Conservation (phyloP, 257 asterid genomes). For the Ocimum tenuiflorum region DNA sequence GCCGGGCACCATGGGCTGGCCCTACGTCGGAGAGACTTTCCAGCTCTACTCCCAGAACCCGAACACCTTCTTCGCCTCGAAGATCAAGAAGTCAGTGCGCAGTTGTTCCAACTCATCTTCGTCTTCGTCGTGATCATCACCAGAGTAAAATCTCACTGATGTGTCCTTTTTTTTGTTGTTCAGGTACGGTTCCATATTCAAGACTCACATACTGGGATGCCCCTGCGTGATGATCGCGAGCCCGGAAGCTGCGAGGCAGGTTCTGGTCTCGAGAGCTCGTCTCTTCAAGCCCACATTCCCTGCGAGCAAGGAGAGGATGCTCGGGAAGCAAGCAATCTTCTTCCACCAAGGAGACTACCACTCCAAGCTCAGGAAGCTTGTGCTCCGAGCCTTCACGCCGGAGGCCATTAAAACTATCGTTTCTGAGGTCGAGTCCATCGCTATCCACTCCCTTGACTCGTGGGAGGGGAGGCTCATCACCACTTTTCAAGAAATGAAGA, state of each 20-base stretch:
- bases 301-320: slow-evolving; percentile 70
- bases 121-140: not conserved
- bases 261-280: slow-evolving; percentile 57
- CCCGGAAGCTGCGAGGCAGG: slow-evolving; percentile 65
- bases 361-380: slow-evolving; percentile 54
- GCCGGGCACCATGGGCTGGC: slow-evolving; percentile 85
- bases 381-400: slow-evolving; percentile 65
- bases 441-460: slow-evolving; percentile 32
- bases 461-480: slow-evolving; percentile 56
- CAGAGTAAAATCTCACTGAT: too few species aligned
- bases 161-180: not conserved
- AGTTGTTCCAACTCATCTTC: too few species aligned
- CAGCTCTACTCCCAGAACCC: slow-evolving; percentile 74
- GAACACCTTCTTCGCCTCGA: slow-evolving; percentile 61
- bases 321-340: slow-evolving; percentile 73
- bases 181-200: slow-evolving; percentile 79
- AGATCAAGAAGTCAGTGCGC: slow-evolving; percentile 71
- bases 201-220: slow-evolving; percentile 67
- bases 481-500: slow-evolving; percentile 76
- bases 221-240: slow-evolving; percentile 71
- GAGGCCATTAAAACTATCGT: slow-evolving; percentile 51
- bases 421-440: slow-evolving; percentile 43
- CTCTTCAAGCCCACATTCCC: slow-evolving; percentile 83
- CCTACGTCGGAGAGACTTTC: slow-evolving; percentile 74
- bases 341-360: slow-evolving; percentile 73